phyloP scores from a whole-genome alignment of 2,329 filamentous ascomycete species.

The Colletotrichum sp. region DNA sequence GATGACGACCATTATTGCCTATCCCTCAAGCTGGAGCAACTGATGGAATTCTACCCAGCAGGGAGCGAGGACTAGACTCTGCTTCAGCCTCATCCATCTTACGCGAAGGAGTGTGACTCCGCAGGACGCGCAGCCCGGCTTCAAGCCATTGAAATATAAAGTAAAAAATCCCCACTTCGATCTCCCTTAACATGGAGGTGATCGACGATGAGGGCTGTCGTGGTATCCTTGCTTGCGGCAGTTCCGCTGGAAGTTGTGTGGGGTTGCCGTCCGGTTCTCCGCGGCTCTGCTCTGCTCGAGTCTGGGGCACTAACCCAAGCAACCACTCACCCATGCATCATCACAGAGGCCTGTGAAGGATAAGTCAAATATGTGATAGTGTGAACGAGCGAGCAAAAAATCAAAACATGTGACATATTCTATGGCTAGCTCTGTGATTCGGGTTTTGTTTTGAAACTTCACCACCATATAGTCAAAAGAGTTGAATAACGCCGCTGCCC shows the following conservation, averaged over 20 bases:
- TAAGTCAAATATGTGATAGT: no score
- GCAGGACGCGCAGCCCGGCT: background rate
- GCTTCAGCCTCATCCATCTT: background rate
- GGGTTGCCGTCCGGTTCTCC: background rate
- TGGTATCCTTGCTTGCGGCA: background rate
- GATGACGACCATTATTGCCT: background rate
- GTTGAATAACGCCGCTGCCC: no score
- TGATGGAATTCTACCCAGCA: background rate
- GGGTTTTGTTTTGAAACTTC: no score
- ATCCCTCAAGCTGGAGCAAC: background rate
- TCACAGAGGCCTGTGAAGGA: no score
- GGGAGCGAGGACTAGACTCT: background rate
- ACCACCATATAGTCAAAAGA: no score
- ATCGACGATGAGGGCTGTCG: background rate
- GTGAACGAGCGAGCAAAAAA: no score
- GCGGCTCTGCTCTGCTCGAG: background rate
- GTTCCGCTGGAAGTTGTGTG: background rate
- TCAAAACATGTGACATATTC: no score
- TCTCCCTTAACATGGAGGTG: background rate
- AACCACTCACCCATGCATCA: no score
- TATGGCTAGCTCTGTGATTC: no score
- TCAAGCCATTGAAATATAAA: background rate
- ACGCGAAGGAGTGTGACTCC: background rate
- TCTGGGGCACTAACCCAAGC: no score
- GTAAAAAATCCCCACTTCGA: background rate